A percentile compares a stretch with the other conserved stretches of the same genome.
phyloP scores from a whole-genome alignment of 768 basidiomycete genomes.

The Boletus vinaceobasis region DNA sequence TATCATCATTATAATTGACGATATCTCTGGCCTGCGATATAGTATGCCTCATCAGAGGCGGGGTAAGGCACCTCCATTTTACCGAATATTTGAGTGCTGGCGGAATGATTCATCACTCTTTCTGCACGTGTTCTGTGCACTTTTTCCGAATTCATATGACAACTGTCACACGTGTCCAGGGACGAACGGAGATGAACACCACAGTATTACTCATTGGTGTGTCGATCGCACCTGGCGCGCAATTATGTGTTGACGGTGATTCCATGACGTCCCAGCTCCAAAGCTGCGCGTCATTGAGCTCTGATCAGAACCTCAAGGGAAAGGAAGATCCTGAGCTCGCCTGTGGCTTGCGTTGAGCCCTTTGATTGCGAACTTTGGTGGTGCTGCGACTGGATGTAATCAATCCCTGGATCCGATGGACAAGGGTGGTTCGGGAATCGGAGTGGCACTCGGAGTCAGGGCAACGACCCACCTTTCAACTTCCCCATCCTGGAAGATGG shows the following conservation, averaged over 20 bases:
- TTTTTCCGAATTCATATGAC: background rate
- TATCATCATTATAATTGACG: no score
- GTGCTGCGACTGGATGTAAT: no score
- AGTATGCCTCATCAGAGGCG: no score
- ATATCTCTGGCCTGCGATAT: no score
- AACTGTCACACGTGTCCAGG: background rate
- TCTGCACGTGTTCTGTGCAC: background rate
- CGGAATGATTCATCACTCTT: background rate
- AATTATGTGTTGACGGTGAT: constrained; percentile 43
- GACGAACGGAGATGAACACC: background rate
- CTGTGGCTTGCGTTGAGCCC: background rate
- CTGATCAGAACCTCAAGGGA: background rate
- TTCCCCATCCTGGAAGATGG: no score
- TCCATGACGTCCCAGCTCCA: constrained; percentile 34
- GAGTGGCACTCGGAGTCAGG: no score
- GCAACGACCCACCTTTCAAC: no score
- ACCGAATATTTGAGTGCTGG: no score
- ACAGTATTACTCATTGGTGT: constrained; percentile 14
- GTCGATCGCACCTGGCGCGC: constrained; percentile 15
- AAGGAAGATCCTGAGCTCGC: background rate
- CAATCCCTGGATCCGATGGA: no score
- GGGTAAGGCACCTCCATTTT: no score
- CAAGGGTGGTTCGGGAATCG: no score
- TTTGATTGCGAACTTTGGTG: no score
- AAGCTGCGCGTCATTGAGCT: background rate